Evolutionary conservation across 2,329 filamentous ascomycete genomes (phyloP), one percentile per base, ranked within the genome.

Genomic region (Rutstroemia sydowiana): DNA sequence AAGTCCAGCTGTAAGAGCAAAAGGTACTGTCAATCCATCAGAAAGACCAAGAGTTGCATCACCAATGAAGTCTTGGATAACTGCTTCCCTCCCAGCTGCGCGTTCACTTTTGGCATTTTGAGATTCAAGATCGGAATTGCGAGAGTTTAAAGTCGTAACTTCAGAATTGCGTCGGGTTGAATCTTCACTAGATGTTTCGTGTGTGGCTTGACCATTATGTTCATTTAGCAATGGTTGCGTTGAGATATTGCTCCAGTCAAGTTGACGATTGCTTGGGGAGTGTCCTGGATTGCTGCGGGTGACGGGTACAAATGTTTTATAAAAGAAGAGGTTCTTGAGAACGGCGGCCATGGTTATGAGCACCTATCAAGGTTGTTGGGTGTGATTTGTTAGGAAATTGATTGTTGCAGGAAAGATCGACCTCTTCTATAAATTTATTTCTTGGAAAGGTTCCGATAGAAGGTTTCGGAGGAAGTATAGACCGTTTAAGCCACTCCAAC

Each of bases 21-120:
- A 84, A 0, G 80, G 80, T 0, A 84, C 80, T 0, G 80, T 84
- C 57, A 84, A 69, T 5, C 80, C 80, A 64, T 84, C 80, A 0
- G 78, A 77, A 37, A 84, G 71, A 18, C 80, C 80, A 61, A 84
- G 79, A 26, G 81, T 82, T 21, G 76, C 72, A 65, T 82, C 78
- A 9, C 70, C 69, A 16, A 75, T 66, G 23, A 74, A 57, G 53
- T 66, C 63, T 14, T 65, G 58, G 48, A 56, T 54, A 46, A 62
- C 65, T 8, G 62, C 63, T 34, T 55, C 61, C 40, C 50, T 61
- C 20, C 45, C 48, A 11, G 56, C 58, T 10, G 55, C 53, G 43
- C 59, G 60, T 39, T 59, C 59, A 5, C 10, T 48, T 20, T 44
- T 20, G 0, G 57, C 60, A 48, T 58, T 52, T 26, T 44, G 50